Evolutionary conservation across 495 filamentous ascomycete genomes (phyloP), one percentile per base, ranked within the genome.

Genomic region (Podospora sp.): DNA sequence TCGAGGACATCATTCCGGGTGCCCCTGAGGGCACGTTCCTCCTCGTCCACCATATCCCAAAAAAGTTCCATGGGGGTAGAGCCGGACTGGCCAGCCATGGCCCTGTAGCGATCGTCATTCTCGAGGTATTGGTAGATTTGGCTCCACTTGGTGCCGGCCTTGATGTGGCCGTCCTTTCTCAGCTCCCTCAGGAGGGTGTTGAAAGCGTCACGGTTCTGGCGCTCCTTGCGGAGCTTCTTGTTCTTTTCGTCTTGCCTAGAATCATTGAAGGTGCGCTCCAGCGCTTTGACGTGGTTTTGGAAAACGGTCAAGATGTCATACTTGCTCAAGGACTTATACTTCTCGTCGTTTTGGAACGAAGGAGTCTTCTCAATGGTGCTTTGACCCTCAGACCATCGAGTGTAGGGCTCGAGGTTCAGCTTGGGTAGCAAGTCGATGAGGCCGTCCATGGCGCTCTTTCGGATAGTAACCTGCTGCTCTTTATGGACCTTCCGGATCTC

Each of bases 41-140:
- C 93, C 77, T 97, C 94, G 75, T 97, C 94, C 18, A 98, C 86
- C 59, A 93, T 84, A 78, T 99, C 96, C 94, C 96, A 97, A 79
- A 98, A 97, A 9, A 99, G 82, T 65, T 99, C 95, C 67, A 97
- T 83, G n/a, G 94, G 92, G 5, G 87, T 91, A 4, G 95, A 97
- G 61, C 96, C 96, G 51, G 87, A 73, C 71, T 95, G 92, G 52
- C 94, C 95, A 33, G 95, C 86, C 80, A 97, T 91, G 57, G 87
- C 91, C 73, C 82, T 85, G 79, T 96, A 98, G 65, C 93, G 89
- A 55, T 91, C 84, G 71, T 98, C 95, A 71, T 91, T 83, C 69
- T 91, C 86, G 70, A 99, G 86, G 60, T 90, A 74, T 4, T 91
- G 90, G 71, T 90, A 84, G 68, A 97, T 83, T 64, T 93, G 85